phyloP scores from a whole-genome alignment of 75 land plant species.

The Azolla pinnata region DNA sequence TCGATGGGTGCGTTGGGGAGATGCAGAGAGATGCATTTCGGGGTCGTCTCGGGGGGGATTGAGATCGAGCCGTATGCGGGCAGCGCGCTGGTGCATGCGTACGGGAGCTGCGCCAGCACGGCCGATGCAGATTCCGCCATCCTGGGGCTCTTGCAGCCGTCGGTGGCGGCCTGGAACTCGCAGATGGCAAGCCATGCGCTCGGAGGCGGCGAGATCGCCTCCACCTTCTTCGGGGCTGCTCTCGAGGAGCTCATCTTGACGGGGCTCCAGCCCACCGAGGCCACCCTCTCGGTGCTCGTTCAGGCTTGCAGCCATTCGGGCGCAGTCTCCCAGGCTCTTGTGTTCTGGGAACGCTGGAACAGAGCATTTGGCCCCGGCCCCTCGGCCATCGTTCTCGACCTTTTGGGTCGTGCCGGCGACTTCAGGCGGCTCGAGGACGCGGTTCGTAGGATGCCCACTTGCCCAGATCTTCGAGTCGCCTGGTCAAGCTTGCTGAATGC shows the following conservation, averaged over 20 bases:
- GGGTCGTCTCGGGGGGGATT: background rate
- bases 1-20: background rate
- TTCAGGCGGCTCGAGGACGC: constrained; percentile 11
- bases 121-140: constrained; percentile 1
- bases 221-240: background rate
- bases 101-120: constrained; percentile 1
- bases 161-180: constrained; percentile 21
- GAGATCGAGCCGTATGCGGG: background rate
- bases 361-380: constrained; percentile 4
- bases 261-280: constrained; percentile 7
- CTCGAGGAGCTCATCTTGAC: constrained; percentile 1
- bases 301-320: constrained; percentile 11
- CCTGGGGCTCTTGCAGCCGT: constrained; percentile 7
- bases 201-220: constrained; percentile 4
- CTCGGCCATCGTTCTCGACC: constrained; percentile 9
- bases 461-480: constrained; percentile 5
- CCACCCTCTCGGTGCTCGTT: constrained; percentile 11
- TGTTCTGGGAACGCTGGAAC: background rate
- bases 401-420: constrained; percentile 18
- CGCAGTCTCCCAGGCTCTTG: constrained; percentile 8
- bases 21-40: background rate
- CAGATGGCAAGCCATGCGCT: constrained; percentile 9
- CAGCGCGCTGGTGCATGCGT: background rate
- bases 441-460: constrained; percentile 7
- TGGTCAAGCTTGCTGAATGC: constrained; percentile 15